Percentiles rank a stretch among this genome's conserved stretches.
Evolutionary conservation across 2,329 filamentous ascomycete species (phyloP).

Genomic region (Cordyceps fumosorosea): DNA sequence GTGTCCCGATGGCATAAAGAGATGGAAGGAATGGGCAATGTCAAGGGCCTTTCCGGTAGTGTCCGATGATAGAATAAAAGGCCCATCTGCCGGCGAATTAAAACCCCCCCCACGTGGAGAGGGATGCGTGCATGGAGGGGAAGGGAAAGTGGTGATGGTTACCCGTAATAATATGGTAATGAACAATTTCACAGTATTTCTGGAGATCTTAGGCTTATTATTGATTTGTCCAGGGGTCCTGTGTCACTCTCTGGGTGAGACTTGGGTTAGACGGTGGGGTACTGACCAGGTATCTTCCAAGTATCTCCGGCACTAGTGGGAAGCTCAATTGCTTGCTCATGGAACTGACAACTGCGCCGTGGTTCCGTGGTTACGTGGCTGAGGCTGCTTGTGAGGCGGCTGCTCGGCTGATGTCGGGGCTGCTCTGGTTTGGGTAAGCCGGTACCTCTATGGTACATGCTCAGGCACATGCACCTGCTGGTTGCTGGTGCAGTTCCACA

Average conservation of each 20-base stretch:
- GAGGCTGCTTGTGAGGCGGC: not conserved
- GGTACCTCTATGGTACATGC: not conserved
- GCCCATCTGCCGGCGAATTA: not conserved
- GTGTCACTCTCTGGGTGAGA: not conserved
- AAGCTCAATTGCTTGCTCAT: not conserved
- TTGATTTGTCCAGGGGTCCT: not conserved
- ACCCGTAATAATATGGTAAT: not conserved
- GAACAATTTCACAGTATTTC: not conserved
- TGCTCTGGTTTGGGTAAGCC: not conserved
- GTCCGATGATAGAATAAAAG: not conserved
- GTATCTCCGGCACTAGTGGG: not conserved
- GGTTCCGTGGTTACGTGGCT: not conserved
- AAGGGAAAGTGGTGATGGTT: not conserved
- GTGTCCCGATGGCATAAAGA: not conserved
- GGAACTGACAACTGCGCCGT: not conserved
- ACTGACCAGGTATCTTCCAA: not conserved
- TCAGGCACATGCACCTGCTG: not conserved
- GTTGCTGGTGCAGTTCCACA: not conserved
- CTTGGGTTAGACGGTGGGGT: not conserved
- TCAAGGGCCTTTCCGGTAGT: not conserved
- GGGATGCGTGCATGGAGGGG: not conserved
- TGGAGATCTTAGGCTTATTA: not conserved
- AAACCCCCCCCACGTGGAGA: conserved; percentile 1
- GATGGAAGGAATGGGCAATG: not conserved
- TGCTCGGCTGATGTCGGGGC: conserved; percentile 2